Evolutionary conservation across 257 asterid species (phyloP).

Genomic region (Coffea eugenioides): DNA sequence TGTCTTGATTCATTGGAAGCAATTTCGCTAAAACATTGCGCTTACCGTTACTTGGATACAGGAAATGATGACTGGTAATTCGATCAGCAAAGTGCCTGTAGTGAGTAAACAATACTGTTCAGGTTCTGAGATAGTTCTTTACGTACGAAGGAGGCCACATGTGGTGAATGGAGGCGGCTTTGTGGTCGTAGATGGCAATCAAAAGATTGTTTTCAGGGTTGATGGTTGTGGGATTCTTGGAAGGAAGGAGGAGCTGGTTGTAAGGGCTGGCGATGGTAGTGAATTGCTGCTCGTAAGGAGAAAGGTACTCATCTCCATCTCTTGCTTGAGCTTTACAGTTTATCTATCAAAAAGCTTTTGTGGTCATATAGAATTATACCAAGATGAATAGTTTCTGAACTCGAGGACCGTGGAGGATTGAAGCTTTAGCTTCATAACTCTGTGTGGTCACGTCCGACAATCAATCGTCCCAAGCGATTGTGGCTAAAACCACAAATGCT

Average conservation of each 20-base stretch:
- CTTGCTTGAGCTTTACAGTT: background rate
- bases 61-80: slow-evolving; percentile 31
- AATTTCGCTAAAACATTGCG: background rate
- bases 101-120: slow-evolving; percentile 79
- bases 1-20: background rate
- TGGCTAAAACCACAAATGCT: background rate
- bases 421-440: too few species aligned
- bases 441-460: background rate
- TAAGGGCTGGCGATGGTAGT: slow-evolving; percentile 55
- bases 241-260: slow-evolving; percentile 56
- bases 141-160: slow-evolving; percentile 69
- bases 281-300: slow-evolving; percentile 61
- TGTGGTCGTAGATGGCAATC: slow-evolving; percentile 50
- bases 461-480: background rate
- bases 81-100: slow-evolving; percentile 33
- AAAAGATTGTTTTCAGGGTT: slow-evolving; percentile 47
- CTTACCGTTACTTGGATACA: background rate
- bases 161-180: slow-evolving; percentile 89
- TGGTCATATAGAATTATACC: background rate
- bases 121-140: slow-evolving; percentile 45
- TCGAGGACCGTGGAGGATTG: background rate
- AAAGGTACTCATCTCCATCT: slow-evolving; percentile 40
- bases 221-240: slow-evolving; percentile 88
- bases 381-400: background rate
- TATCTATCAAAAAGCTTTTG: background rate